A percentile compares a stretch with the other conserved stretches of the same genome.
phyloP scores from a whole-genome alignment of 768 basidiomycete genomes.

The Mycena alexandri region DNA sequence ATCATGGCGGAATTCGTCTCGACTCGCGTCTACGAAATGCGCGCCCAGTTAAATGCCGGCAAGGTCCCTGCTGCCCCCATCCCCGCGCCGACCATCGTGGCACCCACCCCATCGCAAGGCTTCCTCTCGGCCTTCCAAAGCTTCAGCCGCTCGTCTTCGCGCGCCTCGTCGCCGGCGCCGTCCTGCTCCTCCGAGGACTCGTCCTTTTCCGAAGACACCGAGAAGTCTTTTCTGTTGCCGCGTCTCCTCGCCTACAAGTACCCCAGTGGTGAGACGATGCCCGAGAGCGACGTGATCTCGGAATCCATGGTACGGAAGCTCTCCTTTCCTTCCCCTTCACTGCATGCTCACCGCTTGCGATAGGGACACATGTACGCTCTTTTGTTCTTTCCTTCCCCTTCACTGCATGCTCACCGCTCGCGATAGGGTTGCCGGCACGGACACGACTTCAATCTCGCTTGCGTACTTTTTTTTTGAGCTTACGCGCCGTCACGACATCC shows the following conservation, averaged over 20 bases:
- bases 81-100: constrained; percentile 25
- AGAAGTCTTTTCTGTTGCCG: constrained; percentile 73
- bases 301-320: no score
- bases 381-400: constrained; percentile 9
- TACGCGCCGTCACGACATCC: constrained; percentile 76
- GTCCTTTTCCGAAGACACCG: constrained; percentile 55
- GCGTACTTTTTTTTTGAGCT: constrained; percentile 87
- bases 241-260: constrained; percentile 76
- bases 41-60: constrained; percentile 74
- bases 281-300: constrained; percentile 82
- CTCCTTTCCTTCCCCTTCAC: no score
- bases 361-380: constrained; percentile 77
- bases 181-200: constrained; percentile 37
- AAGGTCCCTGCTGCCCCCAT: constrained; percentile 45
- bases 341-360: no score
- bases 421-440: constrained; percentile 76
- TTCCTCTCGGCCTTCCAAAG: constrained; percentile 32
- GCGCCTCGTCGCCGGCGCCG: constrained; percentile 29
- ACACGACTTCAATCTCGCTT: constrained; percentile 80
- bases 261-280: constrained; percentile 63
- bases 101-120: constrained; percentile 28
- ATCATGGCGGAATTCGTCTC: constrained; percentile 88
- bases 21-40: constrained; percentile 79
- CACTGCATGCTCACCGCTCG: constrained; percentile 13
- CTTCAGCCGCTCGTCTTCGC: constrained; percentile 31